Percentiles rank a stretch among this genome's conserved stretches.
Conservation (phyloP, 1,284 basidiomycete species). For the Ganoderma sp. region DNA sequence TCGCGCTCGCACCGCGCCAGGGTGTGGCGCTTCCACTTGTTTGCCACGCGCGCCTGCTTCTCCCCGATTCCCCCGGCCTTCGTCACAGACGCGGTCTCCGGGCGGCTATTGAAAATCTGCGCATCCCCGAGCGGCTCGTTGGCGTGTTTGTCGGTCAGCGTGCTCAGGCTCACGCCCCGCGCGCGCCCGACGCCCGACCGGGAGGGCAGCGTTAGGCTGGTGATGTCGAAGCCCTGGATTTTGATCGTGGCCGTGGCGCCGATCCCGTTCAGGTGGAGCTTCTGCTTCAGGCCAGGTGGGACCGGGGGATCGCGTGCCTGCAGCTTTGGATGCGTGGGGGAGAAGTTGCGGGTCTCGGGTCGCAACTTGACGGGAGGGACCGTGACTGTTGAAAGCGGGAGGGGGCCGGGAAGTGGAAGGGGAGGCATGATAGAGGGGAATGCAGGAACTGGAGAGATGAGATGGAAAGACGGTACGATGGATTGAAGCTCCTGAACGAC, state of each 20-base stretch:
- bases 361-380: constrained; percentile 14
- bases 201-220: neutral
- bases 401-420: constrained; percentile 11
- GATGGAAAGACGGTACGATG: constrained; percentile 22
- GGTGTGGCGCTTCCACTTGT: constrained; percentile 3
- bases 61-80: neutral
- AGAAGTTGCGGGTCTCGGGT: constrained; percentile 29
- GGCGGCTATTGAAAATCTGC: neutral
- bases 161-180: constrained; percentile 22
- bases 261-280: constrained; percentile 15
- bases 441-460: constrained; percentile 9
- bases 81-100: neutral
- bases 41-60: neutral
- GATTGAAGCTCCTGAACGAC: constrained; percentile 16
- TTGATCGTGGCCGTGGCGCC: neutral
- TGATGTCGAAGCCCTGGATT: neutral
- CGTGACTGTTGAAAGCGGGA: constrained; percentile 2
- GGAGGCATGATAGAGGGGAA: constrained; percentile 10
- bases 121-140: too few relatives aligned
- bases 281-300: constrained; percentile 40
- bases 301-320: constrained; percentile 38
- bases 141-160: constrained; percentile 4
- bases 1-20: constrained; percentile 1
- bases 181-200: constrained; percentile 1
- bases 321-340: constrained; percentile 37